Evolutionary conservation across 345 rosid genomes (phyloP).

Genomic region (Sisymbrium altissimum): DNA sequence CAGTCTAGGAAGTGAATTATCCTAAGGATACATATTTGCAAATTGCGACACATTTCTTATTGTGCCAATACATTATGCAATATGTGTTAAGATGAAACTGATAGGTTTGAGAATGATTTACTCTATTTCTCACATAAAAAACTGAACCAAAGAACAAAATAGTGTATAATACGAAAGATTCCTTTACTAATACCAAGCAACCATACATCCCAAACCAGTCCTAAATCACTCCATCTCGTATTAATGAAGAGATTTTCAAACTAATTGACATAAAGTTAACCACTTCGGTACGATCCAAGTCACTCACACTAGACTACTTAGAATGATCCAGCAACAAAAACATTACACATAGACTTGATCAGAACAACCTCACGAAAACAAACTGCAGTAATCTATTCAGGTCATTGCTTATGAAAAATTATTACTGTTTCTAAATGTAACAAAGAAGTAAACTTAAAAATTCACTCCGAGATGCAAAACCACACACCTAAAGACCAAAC

Average conservation of each 20-base stretch:
- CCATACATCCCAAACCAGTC: neutral
- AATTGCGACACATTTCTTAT: neutral
- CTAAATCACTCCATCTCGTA: neutral
- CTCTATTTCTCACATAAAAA: conserved; percentile 14
- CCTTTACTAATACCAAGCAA: neutral
- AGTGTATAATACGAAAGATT: neutral
- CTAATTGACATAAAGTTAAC: neutral
- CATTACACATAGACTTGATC: neutral
- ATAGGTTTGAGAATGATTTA: neutral
- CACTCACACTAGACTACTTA: neutral
- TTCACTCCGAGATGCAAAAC: neutral
- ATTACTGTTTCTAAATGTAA: too few relatives aligned
- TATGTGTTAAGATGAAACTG: neutral
- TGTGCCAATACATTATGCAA: neutral
- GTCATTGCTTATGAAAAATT: too few relatives aligned
- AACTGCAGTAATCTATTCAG: too few relatives aligned
- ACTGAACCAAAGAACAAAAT: neutral
- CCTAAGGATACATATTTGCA: neutral
- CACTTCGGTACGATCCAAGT: neutral
- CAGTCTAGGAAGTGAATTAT: neutral
- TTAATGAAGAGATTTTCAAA: neutral
- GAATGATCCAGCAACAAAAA: neutral
- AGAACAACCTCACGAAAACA: neutral
- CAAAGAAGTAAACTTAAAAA: neutral
- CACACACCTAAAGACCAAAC: conserved; percentile 83